Evolutionary conservation across 73 alveolate species (phyloP).

Genomic region (Paramecium sonneborni): DNA sequence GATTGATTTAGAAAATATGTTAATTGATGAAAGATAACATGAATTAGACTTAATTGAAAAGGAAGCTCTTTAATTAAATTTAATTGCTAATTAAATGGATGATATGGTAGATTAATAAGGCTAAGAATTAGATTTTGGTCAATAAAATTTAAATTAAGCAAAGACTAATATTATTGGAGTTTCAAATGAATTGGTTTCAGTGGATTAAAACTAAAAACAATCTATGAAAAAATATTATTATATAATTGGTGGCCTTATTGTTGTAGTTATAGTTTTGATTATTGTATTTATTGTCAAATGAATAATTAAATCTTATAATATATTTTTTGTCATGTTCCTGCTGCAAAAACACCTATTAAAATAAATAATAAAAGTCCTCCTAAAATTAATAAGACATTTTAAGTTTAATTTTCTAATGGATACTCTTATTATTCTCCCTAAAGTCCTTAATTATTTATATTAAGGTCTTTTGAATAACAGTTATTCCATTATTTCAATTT

Average conservation of each 20-base stretch:
- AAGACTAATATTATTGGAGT: not conserved
- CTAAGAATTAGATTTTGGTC: not conserved
- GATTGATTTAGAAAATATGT: slow-evolving; percentile 43
- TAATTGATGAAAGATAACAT: slow-evolving; percentile 53
- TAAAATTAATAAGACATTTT: not conserved
- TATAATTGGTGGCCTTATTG: not conserved
- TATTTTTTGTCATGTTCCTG: not conserved
- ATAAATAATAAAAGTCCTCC: not conserved
- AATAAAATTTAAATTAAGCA: not conserved
- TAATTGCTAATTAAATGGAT: not conserved
- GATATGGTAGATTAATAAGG: not conserved
- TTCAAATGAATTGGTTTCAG: not conserved
- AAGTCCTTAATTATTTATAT: not conserved
- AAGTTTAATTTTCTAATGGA: not conserved
- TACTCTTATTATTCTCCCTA: not conserved
- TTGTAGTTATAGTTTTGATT: not conserved
- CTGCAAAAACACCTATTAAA: not conserved
- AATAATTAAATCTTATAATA: not conserved
- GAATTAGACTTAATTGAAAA: slow-evolving; percentile 34
- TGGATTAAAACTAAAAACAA: not conserved
- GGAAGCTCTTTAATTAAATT: slow-evolving; percentile 5
- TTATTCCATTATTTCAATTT: not conserved
- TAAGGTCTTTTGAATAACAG: slow-evolving; percentile 1
- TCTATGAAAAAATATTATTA: not conserved
- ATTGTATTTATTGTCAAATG: not conserved